Base-by-base conservation (phyloP, 768 basidiomycete genomes). In the Saitozyma podzolica region DNA sequence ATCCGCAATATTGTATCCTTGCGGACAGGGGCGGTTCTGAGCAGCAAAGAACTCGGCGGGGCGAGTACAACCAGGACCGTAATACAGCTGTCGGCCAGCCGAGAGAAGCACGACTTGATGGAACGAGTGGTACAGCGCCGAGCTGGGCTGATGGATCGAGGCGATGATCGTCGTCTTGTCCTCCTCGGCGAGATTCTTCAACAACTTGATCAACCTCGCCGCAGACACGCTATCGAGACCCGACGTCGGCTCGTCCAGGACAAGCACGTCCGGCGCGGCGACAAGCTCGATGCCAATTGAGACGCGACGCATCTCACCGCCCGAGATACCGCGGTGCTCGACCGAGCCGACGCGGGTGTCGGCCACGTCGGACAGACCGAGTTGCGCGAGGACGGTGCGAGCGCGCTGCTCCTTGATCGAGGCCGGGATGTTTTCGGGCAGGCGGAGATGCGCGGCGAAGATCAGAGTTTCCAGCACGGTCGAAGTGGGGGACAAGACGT, bases 1-100 rank as follows among this genome's bases (percentile, higher is more conserved):
- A 76, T 97, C 94, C 0, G 94, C 92, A 16, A 94, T 85, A 70
- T 96, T 96, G 81, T 94, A 93, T 0, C 91, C 92, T 54, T 86
- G 83, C 8, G 85, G 88, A 71, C 87, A 91, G 9, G 84, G 80
- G 48, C 63, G 65, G 6, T 84, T 83, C 20, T 81, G 77, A 19
- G 69, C 80, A 0, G 85, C 82, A 72, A 94, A 90, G 75, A 89
- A 83, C 10, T 85, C 84, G 0, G 84, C 85, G 0, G 92, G 91
- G 0, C 84, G 83, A 59, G 87, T 84, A 0, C 85, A 84, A 2
- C 92, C 92, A 0, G 85, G 83, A 2, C 93, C 93, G 17, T 84
- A 86, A 80, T 93, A 96, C 1, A 95, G 75, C 5, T 89, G 83
- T 59, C 84, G 86, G 4, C 93, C 93, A 13, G 72, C 61, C 48